Percentiles rank a stretch among this genome's conserved stretches.
phyloP scores from a whole-genome alignment of 768 basidiomycete species.

The Mycena pura region DNA sequence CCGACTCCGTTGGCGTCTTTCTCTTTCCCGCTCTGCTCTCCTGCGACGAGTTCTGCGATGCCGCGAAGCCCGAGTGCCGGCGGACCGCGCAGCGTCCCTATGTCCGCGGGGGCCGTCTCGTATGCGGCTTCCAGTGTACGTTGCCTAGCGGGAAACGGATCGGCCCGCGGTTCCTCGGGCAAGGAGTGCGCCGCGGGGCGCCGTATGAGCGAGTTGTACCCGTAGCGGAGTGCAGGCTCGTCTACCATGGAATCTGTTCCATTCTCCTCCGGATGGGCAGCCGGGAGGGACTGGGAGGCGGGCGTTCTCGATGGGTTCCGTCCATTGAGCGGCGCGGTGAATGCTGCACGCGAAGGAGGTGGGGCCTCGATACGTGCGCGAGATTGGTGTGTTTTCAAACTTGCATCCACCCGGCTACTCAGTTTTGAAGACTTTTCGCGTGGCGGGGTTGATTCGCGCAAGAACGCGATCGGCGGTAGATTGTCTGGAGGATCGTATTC shows the following conservation, averaged over 20 bases:
- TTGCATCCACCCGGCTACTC: background rate
- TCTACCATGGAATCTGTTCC: background rate
- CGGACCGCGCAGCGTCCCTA: background rate
- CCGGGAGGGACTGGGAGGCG: background rate
- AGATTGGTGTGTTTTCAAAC: background rate
- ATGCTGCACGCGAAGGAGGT: background rate
- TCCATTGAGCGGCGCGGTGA: background rate
- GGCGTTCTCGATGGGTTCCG: background rate
- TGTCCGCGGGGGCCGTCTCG: background rate
- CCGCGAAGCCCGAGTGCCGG: background rate
- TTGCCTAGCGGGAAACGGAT: background rate
- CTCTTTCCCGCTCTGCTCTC: background rate
- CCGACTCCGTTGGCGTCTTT: background rate
- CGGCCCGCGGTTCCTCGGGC: background rate
- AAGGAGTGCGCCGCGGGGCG: background rate
- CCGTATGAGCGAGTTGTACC: conserved; percentile 1
- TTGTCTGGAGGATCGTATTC: background rate
- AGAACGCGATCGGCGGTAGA: conserved; percentile 13
- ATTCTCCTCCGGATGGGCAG: background rate
- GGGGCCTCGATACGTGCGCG: background rate
- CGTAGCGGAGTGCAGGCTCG: background rate
- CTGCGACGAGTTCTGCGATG: background rate
- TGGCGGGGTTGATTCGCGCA: conserved; percentile 4
- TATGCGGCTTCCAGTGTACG: background rate
- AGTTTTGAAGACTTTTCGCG: too few relatives aligned